These are phyloP conservation scores for Phyllosticta ampelicida DNA, from an alignment of 2,329 filamentous ascomycete genomes.

Conservation along the genomic window DNA sequence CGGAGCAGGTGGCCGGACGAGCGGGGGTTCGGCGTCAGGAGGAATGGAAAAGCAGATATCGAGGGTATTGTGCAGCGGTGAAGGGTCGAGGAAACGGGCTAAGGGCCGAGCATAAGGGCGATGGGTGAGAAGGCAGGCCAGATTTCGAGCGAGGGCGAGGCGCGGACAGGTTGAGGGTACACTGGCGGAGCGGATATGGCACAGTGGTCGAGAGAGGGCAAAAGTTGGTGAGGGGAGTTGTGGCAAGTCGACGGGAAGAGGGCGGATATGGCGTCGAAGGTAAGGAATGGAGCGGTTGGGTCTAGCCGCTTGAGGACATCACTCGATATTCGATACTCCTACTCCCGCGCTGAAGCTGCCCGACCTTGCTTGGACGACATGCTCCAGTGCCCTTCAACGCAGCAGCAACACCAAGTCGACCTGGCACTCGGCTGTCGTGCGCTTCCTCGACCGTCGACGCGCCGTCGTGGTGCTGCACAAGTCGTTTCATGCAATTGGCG, in stretches of 20 bases:
- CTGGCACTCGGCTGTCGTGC: background rate
- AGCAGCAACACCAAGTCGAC: background rate
- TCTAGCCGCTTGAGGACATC: conserved; percentile 8
- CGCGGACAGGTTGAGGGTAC: background rate
- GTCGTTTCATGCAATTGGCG: conserved; percentile 4
- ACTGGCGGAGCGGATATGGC: background rate
- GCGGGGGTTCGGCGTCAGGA: background rate
- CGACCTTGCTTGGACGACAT: background rate
- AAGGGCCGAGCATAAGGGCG: conserved; percentile 10
- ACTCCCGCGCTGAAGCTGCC: conserved; percentile 4
- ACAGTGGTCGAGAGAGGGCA: background rate
- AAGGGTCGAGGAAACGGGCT: conserved; percentile 2
- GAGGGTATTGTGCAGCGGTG: conserved; percentile 4
- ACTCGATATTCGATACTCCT: conserved; percentile 8
- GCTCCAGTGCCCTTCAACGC: background rate
- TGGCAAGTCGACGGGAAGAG: background rate
- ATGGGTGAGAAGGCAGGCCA: background rate
- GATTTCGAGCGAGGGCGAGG: background rate
- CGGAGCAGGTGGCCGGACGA: background rate
- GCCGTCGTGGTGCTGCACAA: conserved; percentile 4
- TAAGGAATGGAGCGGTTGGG: conserved; percentile 8
- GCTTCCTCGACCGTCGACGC: background rate
- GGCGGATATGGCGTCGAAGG: conserved; percentile 4
- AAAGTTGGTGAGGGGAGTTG: background rate
- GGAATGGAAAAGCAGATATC: background rate